Evolutionary conservation across 108 stramenopile species (phyloP).

Genomic region (Pseudonitzschia pungens): DNA sequence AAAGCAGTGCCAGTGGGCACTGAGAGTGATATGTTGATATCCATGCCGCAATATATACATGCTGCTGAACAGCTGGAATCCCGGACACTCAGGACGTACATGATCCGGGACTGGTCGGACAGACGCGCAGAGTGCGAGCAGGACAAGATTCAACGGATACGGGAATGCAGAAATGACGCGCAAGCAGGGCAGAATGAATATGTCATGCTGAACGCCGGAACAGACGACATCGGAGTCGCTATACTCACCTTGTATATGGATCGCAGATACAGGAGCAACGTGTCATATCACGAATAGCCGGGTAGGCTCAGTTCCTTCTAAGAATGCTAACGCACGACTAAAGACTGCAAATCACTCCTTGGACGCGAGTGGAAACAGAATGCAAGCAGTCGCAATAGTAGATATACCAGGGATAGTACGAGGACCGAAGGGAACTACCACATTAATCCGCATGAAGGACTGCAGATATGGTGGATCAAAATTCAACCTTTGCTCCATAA

Average conservation of each 20-base stretch:
- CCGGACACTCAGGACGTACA: no score
- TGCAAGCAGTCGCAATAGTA: background rate
- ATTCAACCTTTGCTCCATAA: conserved; percentile 35
- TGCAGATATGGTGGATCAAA: background rate
- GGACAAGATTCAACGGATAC: no score
- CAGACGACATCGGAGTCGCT: background rate
- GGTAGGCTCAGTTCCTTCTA: conserved; percentile 2
- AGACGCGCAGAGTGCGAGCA: no score
- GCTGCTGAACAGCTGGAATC: no score
- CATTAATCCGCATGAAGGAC: background rate
- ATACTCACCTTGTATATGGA: conserved; percentile 9
- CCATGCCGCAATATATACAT: no score
- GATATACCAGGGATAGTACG: background rate
- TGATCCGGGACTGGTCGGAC: no score
- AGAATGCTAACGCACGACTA: background rate
- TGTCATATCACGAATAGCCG: conserved; percentile 6
- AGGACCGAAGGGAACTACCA: background rate
- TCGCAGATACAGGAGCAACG: conserved; percentile 30
- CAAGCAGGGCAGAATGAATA: no score
- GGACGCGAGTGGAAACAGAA: background rate
- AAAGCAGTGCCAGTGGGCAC: no score
- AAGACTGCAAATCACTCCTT: background rate
- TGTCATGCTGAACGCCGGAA: no score
- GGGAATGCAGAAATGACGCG: no score
- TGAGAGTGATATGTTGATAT: no score